A percentile compares a stretch with the other conserved stretches of the same genome.
phyloP scores from a whole-genome alignment of 805 yeast species.

The Komagataella populi region DNA sequence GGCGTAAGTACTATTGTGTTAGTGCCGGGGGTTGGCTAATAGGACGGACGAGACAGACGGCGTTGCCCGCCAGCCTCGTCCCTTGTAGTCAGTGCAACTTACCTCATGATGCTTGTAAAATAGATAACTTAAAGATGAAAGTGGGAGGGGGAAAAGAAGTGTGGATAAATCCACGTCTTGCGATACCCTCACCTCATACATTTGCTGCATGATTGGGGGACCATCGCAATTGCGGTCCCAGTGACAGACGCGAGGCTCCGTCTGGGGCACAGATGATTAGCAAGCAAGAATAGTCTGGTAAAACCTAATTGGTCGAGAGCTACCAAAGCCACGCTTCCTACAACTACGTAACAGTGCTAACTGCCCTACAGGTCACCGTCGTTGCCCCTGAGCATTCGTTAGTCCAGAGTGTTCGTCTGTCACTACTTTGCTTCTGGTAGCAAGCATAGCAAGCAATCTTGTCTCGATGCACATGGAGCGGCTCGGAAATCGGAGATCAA shows the following conservation, averaged over 20 bases:
- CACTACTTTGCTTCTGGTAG: neutral
- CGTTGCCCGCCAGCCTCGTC: neutral
- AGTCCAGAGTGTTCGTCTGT: neutral
- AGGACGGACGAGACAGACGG: neutral
- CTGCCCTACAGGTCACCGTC: neutral
- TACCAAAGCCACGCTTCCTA: neutral
- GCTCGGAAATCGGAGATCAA: neutral
- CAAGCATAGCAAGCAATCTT: neutral
- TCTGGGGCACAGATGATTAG: neutral
- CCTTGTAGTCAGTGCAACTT: neutral
- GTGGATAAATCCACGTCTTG: neutral
- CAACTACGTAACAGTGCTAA: neutral
- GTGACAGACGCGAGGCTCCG: neutral
- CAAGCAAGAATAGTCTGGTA: neutral
- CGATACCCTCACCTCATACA: neutral
- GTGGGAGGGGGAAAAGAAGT: neutral
- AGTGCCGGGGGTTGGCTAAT: neutral
- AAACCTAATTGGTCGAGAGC: neutral
- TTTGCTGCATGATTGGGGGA: neutral
- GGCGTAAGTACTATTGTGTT: neutral
- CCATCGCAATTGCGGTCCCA: neutral
- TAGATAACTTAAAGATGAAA: neutral
- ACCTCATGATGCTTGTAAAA: neutral
- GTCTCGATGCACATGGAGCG: neutral
- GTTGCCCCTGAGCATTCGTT: neutral